Conservation (phyloP, 371 early-diverging fungal genomes). For the Lichtheimia ornata region DNA sequence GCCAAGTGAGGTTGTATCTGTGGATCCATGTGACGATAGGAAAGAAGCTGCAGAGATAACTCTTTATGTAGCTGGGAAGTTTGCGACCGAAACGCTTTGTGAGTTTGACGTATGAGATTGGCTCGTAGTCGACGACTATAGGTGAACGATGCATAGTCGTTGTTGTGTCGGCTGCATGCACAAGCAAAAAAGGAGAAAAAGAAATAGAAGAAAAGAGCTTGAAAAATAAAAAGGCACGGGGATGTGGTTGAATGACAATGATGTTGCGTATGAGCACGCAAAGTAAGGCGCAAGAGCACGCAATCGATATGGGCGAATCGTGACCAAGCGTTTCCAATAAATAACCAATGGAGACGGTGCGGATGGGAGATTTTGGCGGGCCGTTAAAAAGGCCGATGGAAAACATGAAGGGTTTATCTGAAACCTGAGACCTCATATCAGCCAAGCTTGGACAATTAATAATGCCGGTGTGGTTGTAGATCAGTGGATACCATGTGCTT, state of each 20-base stretch:
- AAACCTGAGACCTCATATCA: too few relatives aligned
- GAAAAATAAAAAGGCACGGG: background rate
- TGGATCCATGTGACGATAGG: conserved; percentile 73
- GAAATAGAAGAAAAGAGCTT: conserved; percentile 3
- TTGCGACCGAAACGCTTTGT: conserved; percentile 18
- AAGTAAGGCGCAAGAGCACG: conserved; percentile 3
- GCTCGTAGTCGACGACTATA: conserved; percentile 44
- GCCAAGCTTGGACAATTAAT: too few relatives aligned
- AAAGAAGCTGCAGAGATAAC: conserved; percentile 44
- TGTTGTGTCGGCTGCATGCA: conserved; percentile 1
- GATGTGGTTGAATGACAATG: background rate
- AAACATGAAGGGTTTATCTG: too few relatives aligned
- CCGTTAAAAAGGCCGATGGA: too few relatives aligned
- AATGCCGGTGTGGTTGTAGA: too few relatives aligned
- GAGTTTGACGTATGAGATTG: conserved; percentile 20
- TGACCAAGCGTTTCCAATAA: background rate
- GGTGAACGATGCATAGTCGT: conserved; percentile 8
- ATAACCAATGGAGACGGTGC: background rate
- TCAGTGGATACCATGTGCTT: too few relatives aligned
- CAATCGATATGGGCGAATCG: conserved; percentile 1
- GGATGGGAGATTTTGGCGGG: background rate
- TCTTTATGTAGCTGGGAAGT: conserved; percentile 26
- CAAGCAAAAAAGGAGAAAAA: background rate
- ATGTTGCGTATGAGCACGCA: background rate
- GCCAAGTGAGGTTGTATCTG: conserved; percentile 55